These are phyloP conservation scores for Fraxinus excelsior DNA, from an alignment of 257 asterid genomes.

Conservation along the genomic window DNA sequence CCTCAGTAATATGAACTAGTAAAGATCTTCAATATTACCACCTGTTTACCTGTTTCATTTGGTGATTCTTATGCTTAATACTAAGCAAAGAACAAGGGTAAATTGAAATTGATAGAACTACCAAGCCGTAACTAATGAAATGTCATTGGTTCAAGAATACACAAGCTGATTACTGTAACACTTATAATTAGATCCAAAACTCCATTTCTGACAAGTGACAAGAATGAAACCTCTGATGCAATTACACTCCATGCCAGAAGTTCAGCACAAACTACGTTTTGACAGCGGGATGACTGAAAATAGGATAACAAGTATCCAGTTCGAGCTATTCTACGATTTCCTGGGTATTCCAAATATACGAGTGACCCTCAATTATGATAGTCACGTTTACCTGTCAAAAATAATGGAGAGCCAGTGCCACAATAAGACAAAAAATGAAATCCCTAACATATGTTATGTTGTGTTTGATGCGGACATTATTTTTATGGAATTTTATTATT, in stretches of 20 bases:
- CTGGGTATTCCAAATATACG: slow-evolving; percentile 76
- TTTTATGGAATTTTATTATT: too few relatives aligned
- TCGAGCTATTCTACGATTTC: slow-evolving; percentile 79
- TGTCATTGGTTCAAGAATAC: neutral
- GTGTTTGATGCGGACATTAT: too few relatives aligned
- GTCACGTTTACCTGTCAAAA: slow-evolving; percentile 71
- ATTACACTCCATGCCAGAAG: neutral
- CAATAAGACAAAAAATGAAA: neutral
- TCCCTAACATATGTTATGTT: neutral
- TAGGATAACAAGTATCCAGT: slow-evolving; percentile 67
- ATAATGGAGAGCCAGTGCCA: neutral
- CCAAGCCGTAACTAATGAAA: neutral
- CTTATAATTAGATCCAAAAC: neutral
- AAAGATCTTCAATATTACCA: neutral
- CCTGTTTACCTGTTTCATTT: neutral
- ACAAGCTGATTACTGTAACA: neutral
- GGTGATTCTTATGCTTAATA: neutral
- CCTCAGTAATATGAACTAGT: neutral
- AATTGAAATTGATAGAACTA: neutral
- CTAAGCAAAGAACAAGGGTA: neutral
- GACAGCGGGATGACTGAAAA: slow-evolving; percentile 25
- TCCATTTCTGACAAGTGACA: neutral
- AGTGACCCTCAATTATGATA: slow-evolving; percentile 83
- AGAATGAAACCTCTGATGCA: neutral
- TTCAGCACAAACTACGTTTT: slow-evolving; percentile 23